Evolutionary conservation across 768 basidiomycete species (phyloP).

Genomic region (Lactarius quietus): DNA sequence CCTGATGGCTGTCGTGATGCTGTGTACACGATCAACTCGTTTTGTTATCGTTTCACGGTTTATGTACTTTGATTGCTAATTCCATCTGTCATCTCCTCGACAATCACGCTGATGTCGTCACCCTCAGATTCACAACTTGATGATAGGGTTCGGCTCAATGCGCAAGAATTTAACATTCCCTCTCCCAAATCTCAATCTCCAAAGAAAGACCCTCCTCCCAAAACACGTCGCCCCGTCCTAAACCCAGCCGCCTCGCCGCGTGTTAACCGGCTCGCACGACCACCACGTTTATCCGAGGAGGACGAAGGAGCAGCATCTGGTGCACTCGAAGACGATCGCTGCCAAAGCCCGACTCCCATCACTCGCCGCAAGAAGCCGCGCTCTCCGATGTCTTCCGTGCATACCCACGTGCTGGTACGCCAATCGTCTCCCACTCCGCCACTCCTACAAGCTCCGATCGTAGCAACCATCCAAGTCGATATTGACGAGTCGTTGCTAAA

Average conservation of each 20-base stretch:
- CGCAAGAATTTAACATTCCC: conserved; percentile 56
- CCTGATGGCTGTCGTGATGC: neutral
- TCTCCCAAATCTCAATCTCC: conserved; percentile 37
- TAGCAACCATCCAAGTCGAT: conserved; percentile 30
- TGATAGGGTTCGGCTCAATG: conserved; percentile 60
- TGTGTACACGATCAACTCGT: neutral
- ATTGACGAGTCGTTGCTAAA: conserved; percentile 34
- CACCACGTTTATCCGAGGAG: conserved; percentile 31
- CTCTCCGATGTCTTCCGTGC: conserved; percentile 34
- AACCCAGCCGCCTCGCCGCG: conserved; percentile 46
- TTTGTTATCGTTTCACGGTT: neutral
- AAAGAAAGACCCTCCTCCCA: conserved; percentile 40
- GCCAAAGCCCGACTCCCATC: conserved; percentile 37
- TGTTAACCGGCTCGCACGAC: conserved; percentile 54
- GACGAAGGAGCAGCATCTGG: no score
- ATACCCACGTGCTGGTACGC: conserved; percentile 46
- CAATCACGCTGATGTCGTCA: neutral
- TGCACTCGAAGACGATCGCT: conserved; percentile 38
- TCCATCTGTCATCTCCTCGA: neutral
- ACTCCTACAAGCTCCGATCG: conserved; percentile 19
- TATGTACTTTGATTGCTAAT: neutral
- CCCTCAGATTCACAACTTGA: conserved; percentile 35
- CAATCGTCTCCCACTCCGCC: conserved; percentile 39
- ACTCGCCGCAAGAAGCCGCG: conserved; percentile 48
- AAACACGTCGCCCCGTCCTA: conserved; percentile 43